Evolutionary conservation across 257 asterid genomes (phyloP), one percentile per base, ranked within the genome.

Genomic region (Nicotiana knightiana): DNA sequence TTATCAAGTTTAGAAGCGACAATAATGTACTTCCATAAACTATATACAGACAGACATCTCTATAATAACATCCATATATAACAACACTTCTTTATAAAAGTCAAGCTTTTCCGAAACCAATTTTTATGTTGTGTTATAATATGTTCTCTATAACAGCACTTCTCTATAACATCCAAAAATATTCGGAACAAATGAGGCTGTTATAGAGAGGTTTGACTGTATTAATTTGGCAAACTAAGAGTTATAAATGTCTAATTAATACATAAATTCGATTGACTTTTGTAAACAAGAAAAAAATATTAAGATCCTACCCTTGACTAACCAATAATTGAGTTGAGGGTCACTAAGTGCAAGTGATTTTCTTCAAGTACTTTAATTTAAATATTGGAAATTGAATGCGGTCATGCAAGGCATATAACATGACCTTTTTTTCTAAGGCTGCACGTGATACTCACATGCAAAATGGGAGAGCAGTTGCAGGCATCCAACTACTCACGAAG

Each of bases 361-460:
- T 73, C 15, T 71, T 71, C 61, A 21, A 24, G n/a, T 71, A 15
- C n/a, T 73, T 46, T 4, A 57, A 73, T 48, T 46, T 71, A 73
- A 71, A 73, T 13, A 68, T 10, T 70, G 57, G 11, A 70, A 21
- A 0, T 11, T 24, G 35, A 21, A 46, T 24, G 48, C 9, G 48
- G 79, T 48, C 24, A 73, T 48, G 26, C 43, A 24, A 13, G 8
- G 61, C 62, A 71, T 7, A 43, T 71, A 12, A 1, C 6, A 71
- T 24, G 77, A 68, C 61, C 13, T 11, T 51, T 21, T 83, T 30
- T 39, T 21, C 24, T 6, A 54, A 5, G 2, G 26, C 21, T 43
- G 63, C 85, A 82, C 83, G 85, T 82, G 87, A 85, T 53, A 2
- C 10, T 85, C 87, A 82, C 87, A 53, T 85, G 87, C 54, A 67